These are phyloP conservation scores for Bonia amplexicaulis DNA, from an alignment of 176 grass and related monocot species.

Conservation along the genomic window DNA sequence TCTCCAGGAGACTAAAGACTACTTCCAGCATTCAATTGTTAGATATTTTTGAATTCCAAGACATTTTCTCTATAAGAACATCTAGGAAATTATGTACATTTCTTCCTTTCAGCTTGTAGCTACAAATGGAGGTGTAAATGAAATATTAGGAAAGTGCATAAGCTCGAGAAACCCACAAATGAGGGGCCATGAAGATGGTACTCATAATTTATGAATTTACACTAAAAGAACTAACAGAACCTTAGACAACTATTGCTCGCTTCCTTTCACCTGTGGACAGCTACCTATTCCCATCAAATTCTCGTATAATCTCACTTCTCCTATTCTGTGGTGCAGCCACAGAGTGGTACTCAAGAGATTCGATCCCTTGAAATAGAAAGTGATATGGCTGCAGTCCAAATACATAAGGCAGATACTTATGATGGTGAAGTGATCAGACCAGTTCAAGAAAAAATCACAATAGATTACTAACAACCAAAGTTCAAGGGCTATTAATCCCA, in stretches of 20 bases:
- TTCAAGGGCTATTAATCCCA: background rate
- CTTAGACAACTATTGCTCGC: background rate
- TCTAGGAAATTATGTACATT: background rate
- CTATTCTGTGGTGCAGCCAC: background rate
- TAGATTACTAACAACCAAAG: background rate
- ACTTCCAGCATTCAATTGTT: background rate
- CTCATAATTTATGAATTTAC: background rate
- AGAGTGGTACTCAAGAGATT: background rate
- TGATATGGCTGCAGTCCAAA: background rate
- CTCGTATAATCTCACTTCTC: background rate
- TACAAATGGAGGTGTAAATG: background rate
- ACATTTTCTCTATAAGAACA: background rate
- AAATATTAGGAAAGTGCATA: background rate
- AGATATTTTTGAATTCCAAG: background rate
- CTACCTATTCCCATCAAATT: background rate
- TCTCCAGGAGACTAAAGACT: background rate
- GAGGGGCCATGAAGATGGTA: background rate
- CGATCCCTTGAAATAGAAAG: background rate
- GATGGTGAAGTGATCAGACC: background rate
- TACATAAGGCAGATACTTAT: background rate
- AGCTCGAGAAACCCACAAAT: background rate
- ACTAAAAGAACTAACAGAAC: background rate
- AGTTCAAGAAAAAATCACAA: background rate
- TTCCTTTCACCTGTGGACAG: background rate
- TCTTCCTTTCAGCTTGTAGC: background rate